phyloP scores from a whole-genome alignment of 225 moss, liverwort and hornwort species.

The Physcomitrellopsis africana region DNA sequence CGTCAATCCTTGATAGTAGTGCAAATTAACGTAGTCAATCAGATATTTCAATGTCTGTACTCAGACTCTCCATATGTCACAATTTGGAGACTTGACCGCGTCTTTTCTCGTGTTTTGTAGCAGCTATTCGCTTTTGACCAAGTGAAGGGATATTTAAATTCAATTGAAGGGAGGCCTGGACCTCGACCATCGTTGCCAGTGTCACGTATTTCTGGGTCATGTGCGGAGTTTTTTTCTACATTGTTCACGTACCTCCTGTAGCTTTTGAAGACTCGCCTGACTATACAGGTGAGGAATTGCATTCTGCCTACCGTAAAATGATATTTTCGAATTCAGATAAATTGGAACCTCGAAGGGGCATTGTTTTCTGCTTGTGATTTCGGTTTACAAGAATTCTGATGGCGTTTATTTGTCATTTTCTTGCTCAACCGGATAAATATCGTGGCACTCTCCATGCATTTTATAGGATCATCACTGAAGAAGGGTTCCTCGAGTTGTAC shows the following conservation, averaged over 20 bases:
- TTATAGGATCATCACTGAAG: conserved; percentile 70
- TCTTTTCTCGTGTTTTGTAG: conserved; percentile 24
- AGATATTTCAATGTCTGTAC: not conserved
- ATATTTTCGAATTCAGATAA: not conserved
- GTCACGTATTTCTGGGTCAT: conserved; percentile 74
- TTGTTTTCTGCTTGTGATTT: not conserved
- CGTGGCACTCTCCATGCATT: conserved; percentile 72
- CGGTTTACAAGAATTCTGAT: conserved; percentile 11
- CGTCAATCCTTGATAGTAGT: no score
- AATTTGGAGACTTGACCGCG: conserved; percentile 18
- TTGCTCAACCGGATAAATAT: conserved; percentile 71
- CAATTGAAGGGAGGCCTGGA: conserved; percentile 58
- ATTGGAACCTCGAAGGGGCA: not conserved
- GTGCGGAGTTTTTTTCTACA: conserved; percentile 78
- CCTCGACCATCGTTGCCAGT: conserved; percentile 58
- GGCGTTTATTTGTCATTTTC: not conserved
- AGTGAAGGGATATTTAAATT: conserved; percentile 67
- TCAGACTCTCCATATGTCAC: not conserved
- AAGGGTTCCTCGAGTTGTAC: conserved; percentile 75
- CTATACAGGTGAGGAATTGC: conserved; percentile 63
- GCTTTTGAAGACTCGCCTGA: conserved; percentile 83
- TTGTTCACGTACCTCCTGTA: conserved; percentile 80
- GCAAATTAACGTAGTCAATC: not conserved
- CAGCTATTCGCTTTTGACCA: conserved; percentile 83
- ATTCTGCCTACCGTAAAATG: not conserved